A percentile compares a stretch with the other conserved stretches of the same genome.
phyloP scores from a whole-genome alignment of 139 green algal genomes.

The Zygnema cylindricum region DNA sequence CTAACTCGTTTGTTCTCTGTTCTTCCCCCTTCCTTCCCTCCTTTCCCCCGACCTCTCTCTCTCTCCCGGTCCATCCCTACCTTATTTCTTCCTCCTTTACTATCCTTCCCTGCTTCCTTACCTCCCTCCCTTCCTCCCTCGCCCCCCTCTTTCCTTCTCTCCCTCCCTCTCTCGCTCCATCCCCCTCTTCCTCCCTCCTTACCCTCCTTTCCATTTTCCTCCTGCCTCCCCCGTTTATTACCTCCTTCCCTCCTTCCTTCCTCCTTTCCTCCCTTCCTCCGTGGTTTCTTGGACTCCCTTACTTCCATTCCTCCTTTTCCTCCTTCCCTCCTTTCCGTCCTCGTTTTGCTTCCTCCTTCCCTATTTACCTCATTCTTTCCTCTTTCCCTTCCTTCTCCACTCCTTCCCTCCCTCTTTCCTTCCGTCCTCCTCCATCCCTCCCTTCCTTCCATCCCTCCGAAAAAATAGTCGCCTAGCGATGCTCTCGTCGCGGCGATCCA shows the following conservation, averaged over 20 bases:
- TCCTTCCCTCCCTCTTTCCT: not conserved
- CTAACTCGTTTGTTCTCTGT: not conserved
- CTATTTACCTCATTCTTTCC: too few relatives aligned
- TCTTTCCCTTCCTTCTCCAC: not conserved
- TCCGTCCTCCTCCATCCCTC: too few relatives aligned
- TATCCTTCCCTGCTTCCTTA: not conserved
- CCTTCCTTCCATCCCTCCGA: too few relatives aligned
- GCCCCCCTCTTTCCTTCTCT: not conserved
- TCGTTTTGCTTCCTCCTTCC: not conserved
- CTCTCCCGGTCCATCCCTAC: not conserved
- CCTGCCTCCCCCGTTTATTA: not conserved
- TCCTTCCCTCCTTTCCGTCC: not conserved
- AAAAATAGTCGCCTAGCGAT: too few relatives aligned
- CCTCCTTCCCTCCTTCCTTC: not conserved
- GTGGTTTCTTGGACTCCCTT: too few relatives aligned
- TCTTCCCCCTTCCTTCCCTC: not conserved
- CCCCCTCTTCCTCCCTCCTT: not conserved
- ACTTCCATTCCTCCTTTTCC: not conserved
- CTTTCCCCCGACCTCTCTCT: not conserved
- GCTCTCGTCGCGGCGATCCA: too few relatives aligned
- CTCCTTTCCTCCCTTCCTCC: conserved; percentile 7
- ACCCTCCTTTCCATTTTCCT: not conserved
- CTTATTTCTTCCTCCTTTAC: not conserved
- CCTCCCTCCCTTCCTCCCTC: not conserved
- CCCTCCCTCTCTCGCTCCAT: not conserved